Conservation (phyloP, 306 rosid genomes). For the Dalbergia oliveri region DNA sequence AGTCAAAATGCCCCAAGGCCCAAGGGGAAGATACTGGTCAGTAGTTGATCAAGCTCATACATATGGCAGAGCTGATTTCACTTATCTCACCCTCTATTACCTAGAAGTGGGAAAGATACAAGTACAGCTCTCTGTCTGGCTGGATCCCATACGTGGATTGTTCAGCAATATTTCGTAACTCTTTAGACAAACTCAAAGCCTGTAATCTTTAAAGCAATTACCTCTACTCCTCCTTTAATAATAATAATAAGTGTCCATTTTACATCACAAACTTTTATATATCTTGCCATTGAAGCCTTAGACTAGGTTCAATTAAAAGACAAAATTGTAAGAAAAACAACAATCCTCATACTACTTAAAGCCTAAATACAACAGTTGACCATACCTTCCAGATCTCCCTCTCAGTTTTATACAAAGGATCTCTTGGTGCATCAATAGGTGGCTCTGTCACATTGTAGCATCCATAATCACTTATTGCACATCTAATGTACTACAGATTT, state of each 20-base stretch:
- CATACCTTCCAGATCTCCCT: conserved; percentile 84
- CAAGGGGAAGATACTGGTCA: background rate
- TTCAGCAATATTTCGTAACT: background rate
- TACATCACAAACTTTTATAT: background rate
- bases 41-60: conserved; percentile 2
- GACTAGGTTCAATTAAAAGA: background rate
- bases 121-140: background rate
- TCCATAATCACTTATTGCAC: conserved; percentile 84
- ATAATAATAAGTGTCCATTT: background rate
- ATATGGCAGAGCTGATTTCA: background rate
- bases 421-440: conserved; percentile 93
- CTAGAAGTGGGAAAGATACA: conserved; percentile 6
- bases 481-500: conserved; percentile 81
- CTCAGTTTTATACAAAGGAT: conserved; percentile 84
- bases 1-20: conserved; percentile 6
- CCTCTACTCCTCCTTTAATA: background rate
- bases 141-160: background rate
- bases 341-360: conserved; percentile 14
- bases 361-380: conserved; percentile 14
- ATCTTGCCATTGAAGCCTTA: background rate
- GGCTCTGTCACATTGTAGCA: conserved; percentile 90
- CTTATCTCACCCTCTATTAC: background rate
- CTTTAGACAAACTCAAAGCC: background rate
- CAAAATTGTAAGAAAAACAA: background rate
- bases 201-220: conserved; percentile 10